phyloP scores from a whole-genome alignment of 129 eudicot species.

The Flaveria bidentis region DNA sequence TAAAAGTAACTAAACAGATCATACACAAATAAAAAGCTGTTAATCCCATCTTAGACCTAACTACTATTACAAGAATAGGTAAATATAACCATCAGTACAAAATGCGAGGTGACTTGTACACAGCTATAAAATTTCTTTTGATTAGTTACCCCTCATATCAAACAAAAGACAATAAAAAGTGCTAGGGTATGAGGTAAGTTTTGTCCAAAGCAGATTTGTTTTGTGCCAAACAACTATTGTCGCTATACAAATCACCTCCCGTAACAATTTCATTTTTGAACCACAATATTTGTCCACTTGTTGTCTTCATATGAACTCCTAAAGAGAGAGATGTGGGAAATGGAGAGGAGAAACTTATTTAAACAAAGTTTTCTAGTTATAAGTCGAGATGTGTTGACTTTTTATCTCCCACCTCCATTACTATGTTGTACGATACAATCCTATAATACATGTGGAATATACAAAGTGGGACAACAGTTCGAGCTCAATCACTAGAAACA shows the following conservation, averaged over 20 bases:
- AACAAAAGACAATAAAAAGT: neutral
- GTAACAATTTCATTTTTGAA: neutral
- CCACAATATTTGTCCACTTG: neutral
- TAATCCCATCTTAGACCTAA: neutral
- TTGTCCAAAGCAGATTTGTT: neutral
- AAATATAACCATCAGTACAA: neutral
- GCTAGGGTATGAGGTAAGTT: neutral
- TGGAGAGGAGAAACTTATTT: neutral
- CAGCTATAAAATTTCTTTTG: neutral
- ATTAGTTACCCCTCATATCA: neutral
- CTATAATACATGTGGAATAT: neutral
- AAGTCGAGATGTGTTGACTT: neutral
- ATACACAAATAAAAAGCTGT: neutral
- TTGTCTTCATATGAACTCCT: neutral
- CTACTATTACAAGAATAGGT: neutral
- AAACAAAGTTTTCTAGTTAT: neutral
- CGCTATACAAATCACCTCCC: neutral
- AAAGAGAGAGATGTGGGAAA: neutral
- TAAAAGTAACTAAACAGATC: neutral
- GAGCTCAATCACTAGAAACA: neutral
- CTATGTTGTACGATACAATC: neutral
- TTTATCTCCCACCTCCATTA: neutral
- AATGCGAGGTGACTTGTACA: neutral
- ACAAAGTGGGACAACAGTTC: neutral
- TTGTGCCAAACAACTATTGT: neutral